Conservation (phyloP, 768 basidiomycete species). For the Chiua virens region DNA sequence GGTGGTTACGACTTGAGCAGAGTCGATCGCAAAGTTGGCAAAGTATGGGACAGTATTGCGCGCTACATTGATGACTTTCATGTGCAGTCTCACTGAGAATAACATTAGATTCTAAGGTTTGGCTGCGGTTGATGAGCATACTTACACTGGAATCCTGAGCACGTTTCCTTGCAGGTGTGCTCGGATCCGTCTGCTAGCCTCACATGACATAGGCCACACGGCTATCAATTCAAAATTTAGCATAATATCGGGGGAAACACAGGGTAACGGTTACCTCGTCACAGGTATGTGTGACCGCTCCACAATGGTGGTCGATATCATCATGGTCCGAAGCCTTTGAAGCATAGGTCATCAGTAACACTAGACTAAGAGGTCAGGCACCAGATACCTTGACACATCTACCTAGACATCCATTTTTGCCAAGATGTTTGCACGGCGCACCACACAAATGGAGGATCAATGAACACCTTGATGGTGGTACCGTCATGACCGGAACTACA, state of each 20-base stretch:
- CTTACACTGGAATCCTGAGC: conserved; percentile 43
- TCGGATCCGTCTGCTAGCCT: conserved; percentile 21
- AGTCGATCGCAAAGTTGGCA: conserved; percentile 57
- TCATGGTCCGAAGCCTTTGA: conserved; percentile 45
- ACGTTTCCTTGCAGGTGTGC: conserved; percentile 44
- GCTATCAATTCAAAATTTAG: conserved; percentile 28
- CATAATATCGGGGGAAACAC: neutral
- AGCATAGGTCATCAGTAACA: neutral
- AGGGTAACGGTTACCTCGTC: conserved; percentile 43
- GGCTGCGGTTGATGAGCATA: neutral
- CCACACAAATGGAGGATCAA: conserved; percentile 57
- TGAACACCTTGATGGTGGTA: conserved; percentile 42
- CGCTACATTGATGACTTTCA: conserved; percentile 47
- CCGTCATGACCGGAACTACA: neutral
- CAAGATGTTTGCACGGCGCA: conserved; percentile 43
- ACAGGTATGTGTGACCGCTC: conserved; percentile 52
- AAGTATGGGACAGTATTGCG: conserved; percentile 49
- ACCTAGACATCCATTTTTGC: conserved; percentile 50
- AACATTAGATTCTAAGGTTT: neutral
- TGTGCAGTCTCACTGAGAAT: conserved; percentile 47
- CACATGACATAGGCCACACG: conserved; percentile 40
- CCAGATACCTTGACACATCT: conserved; percentile 49
- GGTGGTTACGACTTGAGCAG: conserved; percentile 47
- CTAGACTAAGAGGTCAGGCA: neutral
- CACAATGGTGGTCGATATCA: conserved; percentile 53